Conservation (phyloP, 225 moss, liverwort and hornwort species). For the Straminergon stramineum region DNA sequence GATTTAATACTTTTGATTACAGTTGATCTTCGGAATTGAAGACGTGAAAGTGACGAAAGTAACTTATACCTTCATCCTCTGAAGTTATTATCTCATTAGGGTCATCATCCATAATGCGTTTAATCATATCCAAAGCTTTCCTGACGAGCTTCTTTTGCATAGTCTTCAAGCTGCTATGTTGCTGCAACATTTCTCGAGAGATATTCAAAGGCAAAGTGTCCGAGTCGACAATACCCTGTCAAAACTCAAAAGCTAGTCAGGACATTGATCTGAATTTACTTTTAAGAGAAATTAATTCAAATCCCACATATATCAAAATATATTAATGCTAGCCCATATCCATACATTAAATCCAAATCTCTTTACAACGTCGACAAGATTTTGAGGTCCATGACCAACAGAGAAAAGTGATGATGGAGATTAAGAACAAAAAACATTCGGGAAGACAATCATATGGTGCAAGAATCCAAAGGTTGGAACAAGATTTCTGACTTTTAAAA, state of each 20-base stretch:
- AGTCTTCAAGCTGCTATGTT: conserved; percentile 53
- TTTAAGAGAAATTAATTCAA: neutral
- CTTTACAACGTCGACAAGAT: neutral
- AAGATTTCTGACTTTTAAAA: neutral
- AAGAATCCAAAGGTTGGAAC: neutral
- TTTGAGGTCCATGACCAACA: neutral
- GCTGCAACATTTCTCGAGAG: conserved; percentile 85
- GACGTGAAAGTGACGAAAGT: neutral
- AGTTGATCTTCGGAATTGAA: neutral
- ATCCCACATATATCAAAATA: no score
- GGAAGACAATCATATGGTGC: neutral
- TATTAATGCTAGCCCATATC: neutral
- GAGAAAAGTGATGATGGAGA: neutral
- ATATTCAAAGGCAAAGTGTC: conserved; percentile 75
- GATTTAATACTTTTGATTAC: neutral
- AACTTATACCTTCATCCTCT: conserved; percentile 11
- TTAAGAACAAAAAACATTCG: neutral
- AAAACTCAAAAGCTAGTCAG: neutral
- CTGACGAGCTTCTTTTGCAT: conserved; percentile 82
- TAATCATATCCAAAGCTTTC: conserved; percentile 83
- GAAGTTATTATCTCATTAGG: conserved; percentile 33
- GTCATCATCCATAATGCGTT: conserved; percentile 64
- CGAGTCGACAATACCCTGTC: conserved; percentile 75
- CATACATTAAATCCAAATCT: neutral
- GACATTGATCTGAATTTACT: neutral